Conservation (phyloP, 352 stramenopile species). For the Aphanomyces cochlioides region DNA sequence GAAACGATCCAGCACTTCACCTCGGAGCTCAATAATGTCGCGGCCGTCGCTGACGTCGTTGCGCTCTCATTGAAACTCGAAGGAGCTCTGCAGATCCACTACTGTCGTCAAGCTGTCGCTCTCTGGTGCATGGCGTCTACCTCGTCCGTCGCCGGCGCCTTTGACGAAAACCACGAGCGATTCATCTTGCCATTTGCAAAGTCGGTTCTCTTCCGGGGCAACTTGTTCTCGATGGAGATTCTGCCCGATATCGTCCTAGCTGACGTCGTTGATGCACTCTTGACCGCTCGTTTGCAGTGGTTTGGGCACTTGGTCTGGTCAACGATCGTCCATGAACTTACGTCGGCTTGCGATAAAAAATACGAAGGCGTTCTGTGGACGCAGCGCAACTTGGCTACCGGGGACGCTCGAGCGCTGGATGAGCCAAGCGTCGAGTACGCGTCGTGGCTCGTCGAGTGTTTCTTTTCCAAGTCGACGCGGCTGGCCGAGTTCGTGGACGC, state of each 20-base stretch:
- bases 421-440: slow-evolving; percentile 77
- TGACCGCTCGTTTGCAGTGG: slow-evolving; percentile 6
- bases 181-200: slow-evolving; percentile 49
- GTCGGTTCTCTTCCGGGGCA: slow-evolving; percentile 48
- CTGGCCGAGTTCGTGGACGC: slow-evolving; percentile 17
- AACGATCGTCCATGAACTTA: slow-evolving; percentile 30
- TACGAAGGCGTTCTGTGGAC: slow-evolving; percentile 80
- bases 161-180: not conserved
- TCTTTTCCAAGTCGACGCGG: slow-evolving; percentile 33
- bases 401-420: slow-evolving; percentile 44
- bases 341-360: slow-evolving; percentile 30
- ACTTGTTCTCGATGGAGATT: slow-evolving; percentile 38
- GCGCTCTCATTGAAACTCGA: slow-evolving; percentile 34
- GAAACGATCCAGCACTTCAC: slow-evolving; percentile 31
- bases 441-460: slow-evolving; percentile 55
- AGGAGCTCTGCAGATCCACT: slow-evolving; percentile 37
- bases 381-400: slow-evolving; percentile 50
- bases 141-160: not conserved
- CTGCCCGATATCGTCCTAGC: slow-evolving; percentile 15
- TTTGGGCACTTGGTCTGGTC: slow-evolving; percentile 31
- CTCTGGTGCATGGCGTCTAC: not conserved
- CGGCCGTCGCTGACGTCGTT: slow-evolving; percentile 27
- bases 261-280: slow-evolving; percentile 15
- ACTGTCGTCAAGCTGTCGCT: slow-evolving; percentile 34
- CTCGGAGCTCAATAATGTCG: slow-evolving; percentile 32